Evolutionary conservation across 1,284 basidiomycete species (phyloP).

Genomic region (Phellinidium pouzarii): DNA sequence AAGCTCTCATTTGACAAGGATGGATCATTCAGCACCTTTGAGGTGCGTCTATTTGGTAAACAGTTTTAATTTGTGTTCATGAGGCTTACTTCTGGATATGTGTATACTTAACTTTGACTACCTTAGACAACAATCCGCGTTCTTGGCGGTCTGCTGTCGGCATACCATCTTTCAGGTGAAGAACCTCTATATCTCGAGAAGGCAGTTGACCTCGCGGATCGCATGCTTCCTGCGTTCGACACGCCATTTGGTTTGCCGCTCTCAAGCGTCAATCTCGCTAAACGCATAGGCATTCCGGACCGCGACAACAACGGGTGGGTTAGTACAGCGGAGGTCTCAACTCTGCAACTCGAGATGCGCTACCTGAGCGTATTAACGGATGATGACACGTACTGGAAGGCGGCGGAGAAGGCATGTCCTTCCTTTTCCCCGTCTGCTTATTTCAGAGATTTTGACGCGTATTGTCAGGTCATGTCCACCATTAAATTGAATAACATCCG

Average conservation of each 20-base stretch:
- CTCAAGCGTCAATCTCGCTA: constrained; percentile 71
- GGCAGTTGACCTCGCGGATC: constrained; percentile 77
- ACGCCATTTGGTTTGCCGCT: constrained; percentile 78
- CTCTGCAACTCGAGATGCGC: constrained; percentile 84
- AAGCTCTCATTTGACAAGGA: constrained; percentile 74
- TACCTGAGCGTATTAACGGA: constrained; percentile 81
- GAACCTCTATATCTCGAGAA: constrained; percentile 68
- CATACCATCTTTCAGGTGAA: constrained; percentile 65
- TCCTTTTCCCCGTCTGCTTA: not conserved
- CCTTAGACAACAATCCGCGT: constrained; percentile 72
- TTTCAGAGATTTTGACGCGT: constrained; percentile 8
- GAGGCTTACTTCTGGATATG: too few species aligned
- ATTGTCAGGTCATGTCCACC: constrained; percentile 60
- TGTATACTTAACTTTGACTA: constrained; percentile 8
- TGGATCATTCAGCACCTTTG: constrained; percentile 85
- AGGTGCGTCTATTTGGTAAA: constrained; percentile 51
- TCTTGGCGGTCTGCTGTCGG: constrained; percentile 78
- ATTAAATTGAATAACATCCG: constrained; percentile 57
- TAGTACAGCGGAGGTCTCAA: constrained; percentile 81
- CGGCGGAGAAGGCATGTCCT: constrained; percentile 62
- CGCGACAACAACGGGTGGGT: constrained; percentile 58
- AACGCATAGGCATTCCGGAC: constrained; percentile 60
- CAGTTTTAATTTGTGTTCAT: too few species aligned
- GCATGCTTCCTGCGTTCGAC: constrained; percentile 81
- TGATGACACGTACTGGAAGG: constrained; percentile 75